Base-by-base conservation (phyloP, 306 rosid genomes). In the Cicer yamashitae region DNA sequence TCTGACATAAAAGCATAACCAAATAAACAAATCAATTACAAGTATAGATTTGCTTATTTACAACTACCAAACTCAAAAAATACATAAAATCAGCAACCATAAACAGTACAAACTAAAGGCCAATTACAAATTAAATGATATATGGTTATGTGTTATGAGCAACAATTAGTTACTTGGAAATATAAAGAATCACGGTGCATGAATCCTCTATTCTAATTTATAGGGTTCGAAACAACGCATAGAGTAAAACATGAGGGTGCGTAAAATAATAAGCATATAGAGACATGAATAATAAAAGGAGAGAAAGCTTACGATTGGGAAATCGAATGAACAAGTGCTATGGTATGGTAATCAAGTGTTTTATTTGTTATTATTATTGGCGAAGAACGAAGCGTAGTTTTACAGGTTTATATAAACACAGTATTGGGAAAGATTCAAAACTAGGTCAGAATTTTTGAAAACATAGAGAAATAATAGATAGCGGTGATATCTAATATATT, bases 1-100 rank as follows among this genome's bases (percentile, higher is more conserved):
- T 96, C 93, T 90, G 80, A 20, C 1, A 64, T 10, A 17, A 73
- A 30, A 15, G 59, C 10, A 62, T 48, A 67, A 0, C 51, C 30
- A 17, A 57, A 54, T 39, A 52, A 41, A 46, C 5, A 30, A 30
- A 13, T 2, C 15, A 6, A 58, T 6, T 59, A 40, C n/a, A 60
- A 54, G 37, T 22, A 57, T 9, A 22, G 10, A 56, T 17, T 20
- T 20, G 10, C 15, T 14, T 47, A 47, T 12, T 47, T 3, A 47
- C 53, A 47, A 13, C 53, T 12, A 47, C 53, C 6, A 14, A 47
- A 47, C 53, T 2, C 7, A 47, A 6, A 47, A 11, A 47, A 30
- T 30, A 30, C 34, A 30, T 30, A 47, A 47, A 47, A 47, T 12
- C 52, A 47, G 52, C 52, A 47, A 47, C n/a, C 52, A 47, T 10